Base-by-base conservation (phyloP, 495 filamentous ascomycete genomes). In the Penicillium ochrochloron region DNA sequence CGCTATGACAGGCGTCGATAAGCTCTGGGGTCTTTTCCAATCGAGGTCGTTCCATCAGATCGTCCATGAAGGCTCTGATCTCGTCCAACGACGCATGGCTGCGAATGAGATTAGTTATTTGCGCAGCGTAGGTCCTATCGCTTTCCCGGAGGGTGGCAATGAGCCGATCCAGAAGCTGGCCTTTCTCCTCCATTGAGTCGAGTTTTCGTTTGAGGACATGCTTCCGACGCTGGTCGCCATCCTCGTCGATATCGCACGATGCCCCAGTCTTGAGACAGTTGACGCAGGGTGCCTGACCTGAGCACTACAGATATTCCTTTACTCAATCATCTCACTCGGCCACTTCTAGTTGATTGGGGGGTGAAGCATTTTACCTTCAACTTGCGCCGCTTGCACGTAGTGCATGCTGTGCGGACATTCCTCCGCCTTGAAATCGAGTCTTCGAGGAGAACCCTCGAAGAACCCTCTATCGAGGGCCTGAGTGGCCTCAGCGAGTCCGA, bases 201-300 rank as follows among this genome's bases (percentile, higher is more conserved):
- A 80, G 62, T 51, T 77, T 80, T 56, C 75, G 73, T 52, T 80
- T 78, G 9, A 78, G 57, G 25, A 58, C 69, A 7, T 67, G 61
- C 37, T 72, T 70, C 19, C 78, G 78, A 34, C 78, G 74, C 63
- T 73, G 71, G 42, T 80, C 78, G 56, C 61, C 67, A 37, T 63
- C 66, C 31, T 71, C 68, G 62, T 80, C 68, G 42, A 75, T 68
- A 21, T 65, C 68, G 56, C 78, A 80, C 60, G 69, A 63, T 21
- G 68, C 46, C 4, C 68, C 67, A 34, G 63, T 71, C 17, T 75
- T 76, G 57, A 61, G 33, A 61, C 78, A 80, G 54, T 73, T 71
- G 27, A 71, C 50, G 63, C 78, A 80, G 34, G 76, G 76, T 21
- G 55, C 61, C 10, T 59, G 57, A 33, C 74, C 74, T 8, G 70